Percentiles rank a stretch among this genome's conserved stretches.
Evolutionary conservation across 2,329 filamentous ascomycete genomes (phyloP).

Genomic region (Pseudogymnoascus pannorum): DNA sequence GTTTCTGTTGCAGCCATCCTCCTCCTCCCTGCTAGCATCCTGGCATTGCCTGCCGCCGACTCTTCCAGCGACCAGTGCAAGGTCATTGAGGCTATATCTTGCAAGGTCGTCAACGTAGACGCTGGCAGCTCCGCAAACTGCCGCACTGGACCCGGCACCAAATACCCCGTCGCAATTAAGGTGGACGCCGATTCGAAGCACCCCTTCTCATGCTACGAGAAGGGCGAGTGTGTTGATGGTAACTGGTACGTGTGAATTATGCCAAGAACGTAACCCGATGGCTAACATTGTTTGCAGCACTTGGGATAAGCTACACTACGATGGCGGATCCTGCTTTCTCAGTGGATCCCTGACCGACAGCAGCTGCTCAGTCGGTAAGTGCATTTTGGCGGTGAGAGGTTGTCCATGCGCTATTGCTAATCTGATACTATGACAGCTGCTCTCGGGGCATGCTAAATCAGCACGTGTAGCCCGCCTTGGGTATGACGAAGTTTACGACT

Average conservation of each 20-base stretch:
- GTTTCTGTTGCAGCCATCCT: not conserved
- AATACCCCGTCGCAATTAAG: not conserved
- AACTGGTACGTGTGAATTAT: not conserved
- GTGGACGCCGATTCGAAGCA: not conserved
- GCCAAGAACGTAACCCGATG: not conserved
- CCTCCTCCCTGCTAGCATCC: not conserved
- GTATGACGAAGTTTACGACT: not conserved
- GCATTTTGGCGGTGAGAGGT: not conserved
- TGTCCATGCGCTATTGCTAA: not conserved
- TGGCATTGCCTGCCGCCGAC: not conserved
- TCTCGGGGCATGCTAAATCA: not conserved
- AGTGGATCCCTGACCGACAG: not conserved
- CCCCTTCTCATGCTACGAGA: not conserved
- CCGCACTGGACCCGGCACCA: not conserved
- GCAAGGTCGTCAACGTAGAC: not conserved
- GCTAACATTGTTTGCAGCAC: not conserved
- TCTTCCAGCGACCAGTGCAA: not conserved
- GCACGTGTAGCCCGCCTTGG: not conserved
- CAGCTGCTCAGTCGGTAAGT: not conserved
- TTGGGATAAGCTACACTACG: conserved; percentile 1
- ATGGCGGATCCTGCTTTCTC: conserved; percentile 1
- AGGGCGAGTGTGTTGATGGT: not conserved
- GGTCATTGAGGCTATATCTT: not conserved
- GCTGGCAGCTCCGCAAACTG: not conserved
- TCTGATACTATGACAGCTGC: not conserved